Conservation (phyloP, 148 eudicot species). For the Amaranthus hypochondriacus region DNA sequence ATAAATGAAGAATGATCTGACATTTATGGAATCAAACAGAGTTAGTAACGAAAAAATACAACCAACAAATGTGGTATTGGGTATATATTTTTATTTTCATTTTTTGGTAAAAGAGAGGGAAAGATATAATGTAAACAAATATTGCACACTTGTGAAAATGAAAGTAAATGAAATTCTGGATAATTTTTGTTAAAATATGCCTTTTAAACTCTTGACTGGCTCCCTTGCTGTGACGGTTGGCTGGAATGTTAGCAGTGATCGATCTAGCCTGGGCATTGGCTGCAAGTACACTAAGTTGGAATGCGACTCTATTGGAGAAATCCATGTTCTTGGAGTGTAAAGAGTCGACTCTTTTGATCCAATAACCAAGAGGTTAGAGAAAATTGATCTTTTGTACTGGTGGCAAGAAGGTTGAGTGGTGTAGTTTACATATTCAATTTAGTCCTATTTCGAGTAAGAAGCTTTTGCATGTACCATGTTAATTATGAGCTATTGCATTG, state of each 20-base stretch:
- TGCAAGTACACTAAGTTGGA: background rate
- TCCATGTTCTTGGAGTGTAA: background rate
- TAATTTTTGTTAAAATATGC: no score
- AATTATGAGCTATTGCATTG: conserved; percentile 1
- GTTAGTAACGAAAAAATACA: no score
- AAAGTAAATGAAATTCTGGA: no score
- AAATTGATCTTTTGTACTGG: background rate
- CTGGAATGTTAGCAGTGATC: background rate
- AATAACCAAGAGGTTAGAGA: background rate
- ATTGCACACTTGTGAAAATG: no score
- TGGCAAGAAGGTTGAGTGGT: background rate
- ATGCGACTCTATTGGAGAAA: background rate
- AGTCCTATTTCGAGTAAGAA: background rate
- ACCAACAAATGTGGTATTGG: no score
- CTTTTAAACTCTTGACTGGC: no score
- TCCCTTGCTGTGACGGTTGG: no score
- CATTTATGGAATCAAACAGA: no score
- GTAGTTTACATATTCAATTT: background rate
- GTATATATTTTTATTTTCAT: no score
- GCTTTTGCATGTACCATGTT: background rate
- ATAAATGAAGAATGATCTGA: no score
- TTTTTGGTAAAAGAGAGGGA: no score
- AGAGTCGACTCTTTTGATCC: background rate
- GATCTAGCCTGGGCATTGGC: conserved; percentile 1
- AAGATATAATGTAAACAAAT: no score